Base-by-base conservation (phyloP, 768 basidiomycete genomes). In the Lactarius hengduanensis region DNA sequence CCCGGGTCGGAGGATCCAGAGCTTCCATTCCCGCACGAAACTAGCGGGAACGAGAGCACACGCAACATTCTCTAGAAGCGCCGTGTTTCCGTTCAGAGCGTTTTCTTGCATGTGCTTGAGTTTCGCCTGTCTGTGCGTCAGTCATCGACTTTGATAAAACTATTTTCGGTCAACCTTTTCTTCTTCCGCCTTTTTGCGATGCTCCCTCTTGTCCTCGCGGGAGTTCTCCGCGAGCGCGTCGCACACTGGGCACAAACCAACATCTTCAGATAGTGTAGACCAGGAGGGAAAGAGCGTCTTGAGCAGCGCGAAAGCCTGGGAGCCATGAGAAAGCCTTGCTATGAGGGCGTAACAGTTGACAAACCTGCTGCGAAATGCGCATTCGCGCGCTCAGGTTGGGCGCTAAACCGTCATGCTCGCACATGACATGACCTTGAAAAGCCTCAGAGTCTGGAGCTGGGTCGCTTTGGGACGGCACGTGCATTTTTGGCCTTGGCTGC, bases 401-500 rank as follows among this genome's bases (percentile, higher is more conserved):
- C 26, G 84, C 82, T 59, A 93, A 75, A 0, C 76, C 78, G 28
- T 82, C 87, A 69, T 95, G 93, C 72, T 89, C 88, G 73, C 93
- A 95, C 3, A 77, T 73, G 58, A 94, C 87, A 72, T 94, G 83
- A 41, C 75, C 73, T 53, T 74, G 70, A 74, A 81, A 94, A 34
- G 84, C 83, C 6, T 74, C 73, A 32, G 83, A 79, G 71, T 88
- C 86, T 5, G 93, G 93, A 16, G 83, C 77, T 11, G 89, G 90
- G 75, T 95, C 93, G 30, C 73, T 76, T 71, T 84, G 73, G 45
- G 77, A 79, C 43, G 76, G 71, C 34, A 78, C 76, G 73, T 94
- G 92, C 90, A 94, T 92, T 75, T 84, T 90, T 28, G 93, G 93
- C 71, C 83, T 88, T 55, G 75, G 72, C 61, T 84, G 76, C 73